Percentiles rank a stretch among this genome's conserved stretches.
Evolutionary conservation across 139 green algal species (phyloP).

Genomic region (Chlorella vulgaris): DNA sequence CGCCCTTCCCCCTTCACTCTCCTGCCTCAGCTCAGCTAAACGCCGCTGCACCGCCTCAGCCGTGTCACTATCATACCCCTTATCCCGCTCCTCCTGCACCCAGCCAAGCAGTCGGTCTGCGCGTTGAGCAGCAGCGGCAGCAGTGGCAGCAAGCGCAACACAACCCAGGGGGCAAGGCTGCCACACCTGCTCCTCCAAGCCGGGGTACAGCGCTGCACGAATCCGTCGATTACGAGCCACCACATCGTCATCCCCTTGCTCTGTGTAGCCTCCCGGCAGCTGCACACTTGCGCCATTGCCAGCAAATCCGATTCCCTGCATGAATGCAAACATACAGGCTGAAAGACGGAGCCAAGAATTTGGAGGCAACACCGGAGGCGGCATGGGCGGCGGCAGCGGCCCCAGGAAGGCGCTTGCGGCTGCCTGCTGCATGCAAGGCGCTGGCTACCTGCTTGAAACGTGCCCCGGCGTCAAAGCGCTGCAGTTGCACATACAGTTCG

Average conservation of each 20-base stretch:
- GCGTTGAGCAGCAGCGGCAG: too few relatives aligned
- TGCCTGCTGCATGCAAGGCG: too few relatives aligned
- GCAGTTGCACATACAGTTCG: background rate
- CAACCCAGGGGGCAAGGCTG: background rate
- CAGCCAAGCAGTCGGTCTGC: background rate
- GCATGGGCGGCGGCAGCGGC: too few relatives aligned
- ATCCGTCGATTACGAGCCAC: background rate
- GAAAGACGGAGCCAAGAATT: too few relatives aligned
- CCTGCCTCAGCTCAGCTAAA: background rate
- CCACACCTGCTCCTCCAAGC: background rate
- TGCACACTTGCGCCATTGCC: background rate
- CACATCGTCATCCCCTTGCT: slow-evolving; percentile 1
- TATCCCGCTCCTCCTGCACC: background rate
- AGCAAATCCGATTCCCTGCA: background rate
- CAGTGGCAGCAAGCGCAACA: background rate
- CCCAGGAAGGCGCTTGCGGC: too few relatives aligned
- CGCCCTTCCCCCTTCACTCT: background rate
- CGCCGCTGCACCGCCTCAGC: background rate
- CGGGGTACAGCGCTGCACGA: background rate
- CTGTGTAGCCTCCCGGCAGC: background rate
- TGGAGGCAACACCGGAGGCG: too few relatives aligned
- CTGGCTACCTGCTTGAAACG: slow-evolving; percentile 1
- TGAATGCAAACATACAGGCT: too few relatives aligned
- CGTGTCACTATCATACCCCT: background rate
- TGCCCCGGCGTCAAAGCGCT: background rate